These are phyloP conservation scores for Mangifera indica DNA, from an alignment of 345 rosid genomes.

Conservation along the genomic window DNA sequence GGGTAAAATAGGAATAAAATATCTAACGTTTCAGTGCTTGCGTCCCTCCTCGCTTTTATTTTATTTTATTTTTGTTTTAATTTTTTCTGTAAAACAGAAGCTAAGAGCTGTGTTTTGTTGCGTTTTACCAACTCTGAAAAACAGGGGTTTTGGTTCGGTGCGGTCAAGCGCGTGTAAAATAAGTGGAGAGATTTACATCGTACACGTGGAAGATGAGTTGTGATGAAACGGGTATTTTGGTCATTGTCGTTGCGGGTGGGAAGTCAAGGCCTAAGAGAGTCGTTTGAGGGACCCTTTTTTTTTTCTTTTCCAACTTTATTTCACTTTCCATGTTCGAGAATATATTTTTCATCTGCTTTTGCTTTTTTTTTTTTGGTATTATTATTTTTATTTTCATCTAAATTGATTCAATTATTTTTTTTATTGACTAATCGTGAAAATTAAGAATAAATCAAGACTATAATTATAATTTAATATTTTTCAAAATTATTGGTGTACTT, in stretches of 20 bases:
- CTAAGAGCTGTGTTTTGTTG: conserved; percentile 23
- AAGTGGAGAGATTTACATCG: conserved; percentile 8
- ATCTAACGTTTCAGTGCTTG: conserved; percentile 35
- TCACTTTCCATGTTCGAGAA: conserved; percentile 9
- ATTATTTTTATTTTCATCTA: not conserved
- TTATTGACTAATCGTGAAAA: no score
- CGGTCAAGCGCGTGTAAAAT: not conserved
- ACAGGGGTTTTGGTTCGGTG: conserved; percentile 5
- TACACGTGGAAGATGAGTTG: conserved; percentile 12
- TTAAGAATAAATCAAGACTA: no score
- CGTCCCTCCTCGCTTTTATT: conserved; percentile 30
- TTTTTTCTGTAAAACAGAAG: conserved; percentile 50
- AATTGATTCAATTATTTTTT: no score
- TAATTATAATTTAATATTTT: no score
- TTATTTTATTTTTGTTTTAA: conserved; percentile 5
- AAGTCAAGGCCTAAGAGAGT: conserved; percentile 12
- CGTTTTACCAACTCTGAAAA: conserved; percentile 62
- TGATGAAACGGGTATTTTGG: not conserved
- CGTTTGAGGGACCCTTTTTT: conserved; percentile 27
- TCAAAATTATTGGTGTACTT: no score
- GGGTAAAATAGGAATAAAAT: conserved; percentile 35
- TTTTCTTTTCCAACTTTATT: not conserved
- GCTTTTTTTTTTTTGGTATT: not conserved
- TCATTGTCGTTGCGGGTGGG: conserved; percentile 20
- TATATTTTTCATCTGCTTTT: not conserved